Evolutionary conservation across 148 eudicot genomes (phyloP).

Genomic region (Vaccinium macrocarpon): DNA sequence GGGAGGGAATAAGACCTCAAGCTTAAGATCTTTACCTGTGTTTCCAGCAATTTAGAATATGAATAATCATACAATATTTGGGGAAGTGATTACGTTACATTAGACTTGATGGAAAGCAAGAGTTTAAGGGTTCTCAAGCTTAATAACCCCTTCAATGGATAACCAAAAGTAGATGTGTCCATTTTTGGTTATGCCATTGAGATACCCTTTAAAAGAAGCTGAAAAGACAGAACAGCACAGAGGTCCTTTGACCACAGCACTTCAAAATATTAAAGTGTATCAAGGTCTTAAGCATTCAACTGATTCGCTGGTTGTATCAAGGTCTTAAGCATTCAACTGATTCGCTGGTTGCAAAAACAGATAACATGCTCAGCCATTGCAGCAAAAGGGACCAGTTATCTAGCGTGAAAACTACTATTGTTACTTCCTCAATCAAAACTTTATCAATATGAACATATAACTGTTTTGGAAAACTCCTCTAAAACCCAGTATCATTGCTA

Average conservation of each 20-base stretch:
- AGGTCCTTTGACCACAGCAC: neutral
- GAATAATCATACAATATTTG: neutral
- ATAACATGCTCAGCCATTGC: conserved; percentile 1
- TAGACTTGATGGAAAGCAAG: neutral
- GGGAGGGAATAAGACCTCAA: neutral
- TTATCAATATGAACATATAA: neutral
- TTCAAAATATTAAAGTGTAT: neutral
- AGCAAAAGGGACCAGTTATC: neutral
- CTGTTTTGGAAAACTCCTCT: neutral
- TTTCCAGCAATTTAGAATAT: neutral
- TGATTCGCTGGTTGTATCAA: neutral
- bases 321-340: neutral
- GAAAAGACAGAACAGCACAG: neutral
- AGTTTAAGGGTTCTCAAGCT: neutral
- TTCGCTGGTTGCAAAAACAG: neutral
- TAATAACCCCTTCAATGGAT: too few species aligned
- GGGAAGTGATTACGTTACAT: neutral
- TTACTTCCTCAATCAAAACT: neutral
- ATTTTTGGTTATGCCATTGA: too few species aligned
- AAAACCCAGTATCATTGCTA: neutral
- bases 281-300: neutral
- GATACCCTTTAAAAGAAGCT: neutral
- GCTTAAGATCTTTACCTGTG: neutral
- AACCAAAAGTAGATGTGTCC: too few species aligned
- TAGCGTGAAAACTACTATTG: neutral